Base-by-base conservation (phyloP, 2,329 filamentous ascomycete genomes). In the Colletotrichum sp. region DNA sequence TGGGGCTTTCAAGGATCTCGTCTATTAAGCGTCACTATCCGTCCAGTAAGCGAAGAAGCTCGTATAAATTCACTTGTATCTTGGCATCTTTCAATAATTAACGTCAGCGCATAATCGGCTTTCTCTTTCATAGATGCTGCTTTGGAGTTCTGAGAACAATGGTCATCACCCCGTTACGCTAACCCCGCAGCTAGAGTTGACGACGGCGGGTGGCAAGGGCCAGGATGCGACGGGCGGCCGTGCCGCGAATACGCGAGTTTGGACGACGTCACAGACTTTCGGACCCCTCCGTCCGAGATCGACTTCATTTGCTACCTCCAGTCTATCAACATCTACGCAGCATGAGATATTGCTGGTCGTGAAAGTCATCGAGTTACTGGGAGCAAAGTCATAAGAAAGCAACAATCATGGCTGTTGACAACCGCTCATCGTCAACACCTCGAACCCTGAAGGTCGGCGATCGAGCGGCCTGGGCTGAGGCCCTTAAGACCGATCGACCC, bases 401-500 rank as follows among this genome's bases (percentile, higher is more conserved):
- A 43, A 5, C 28, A 16, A 32, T 4, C 16, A 73, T 48, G 32
- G 39, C 56, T 15, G 28, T 25, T 8, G 43, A 56, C 36, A 28
- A 65, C 10, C 18, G 13, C 4, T n/a, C 34, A 0, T 8, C 25
- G 8, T 16, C 30, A 56, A 8, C 34, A 4, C 6, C 48, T 10
- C 34, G 18, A 18, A 69, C 25, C 13, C 69, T 78, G 27, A 72
- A 72, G n/a, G 48, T 77, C 25, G 9, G 60, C 34, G 55, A 77
- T 22, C 65, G 58, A 22, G 7, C 36, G 15, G n/a, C 66, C 3
- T 77, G 76, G 76, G 55, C 67, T 8, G 43, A 56, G 18, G 75
- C 76, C 2, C 61, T 69, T 8, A 28, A 56, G 15, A 32, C 70
- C 4, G 76, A 66, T 5, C 81, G 82, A 15, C 84, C 86, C 16